Evolutionary conservation across 1,284 basidiomycete genomes (phyloP), one percentile per base, ranked within the genome.

Genomic region (Neolentinus lepideus): DNA sequence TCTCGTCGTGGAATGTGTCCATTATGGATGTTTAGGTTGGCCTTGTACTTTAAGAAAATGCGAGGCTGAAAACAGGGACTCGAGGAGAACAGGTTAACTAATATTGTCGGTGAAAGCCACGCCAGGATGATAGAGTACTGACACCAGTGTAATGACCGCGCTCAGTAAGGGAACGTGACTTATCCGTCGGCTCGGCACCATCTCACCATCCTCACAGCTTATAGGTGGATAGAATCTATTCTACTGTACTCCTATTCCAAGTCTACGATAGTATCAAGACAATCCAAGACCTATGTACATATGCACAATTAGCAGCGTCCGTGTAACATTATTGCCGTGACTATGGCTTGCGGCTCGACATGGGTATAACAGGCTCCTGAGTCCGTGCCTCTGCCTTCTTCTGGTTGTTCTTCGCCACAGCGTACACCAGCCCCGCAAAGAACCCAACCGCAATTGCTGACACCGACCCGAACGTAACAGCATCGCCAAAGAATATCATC

Each of bases 401-500:
- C 72, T 92, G 90, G 66, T 91, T 90, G 69, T 85, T 91, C 75
- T 95, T 95, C 52, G 93, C 93, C 12, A 94, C 78, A 19, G 93
- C 90, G 68, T 95, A 96, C 57, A 95, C 75, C 53, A 94, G 67
- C 10, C 95, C 96, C 22, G 96, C 94, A 61, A 97, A 78, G 73
- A 98, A 98, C 2, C 97, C 97, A 38, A 93, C 81, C 1, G 76
- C 73, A 55, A 99, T 88, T 29, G 95, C 94, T 11, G 88, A 87
- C 48, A 98, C 89, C 25, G 90, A 95, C 36, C 94, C 92, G 59
- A 88, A 70, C 3, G 92, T 96, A 35, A 92, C 88, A 14, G 84
- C 72, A 71, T 99, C 95, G 43, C 92, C 92, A 69, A 97, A 96
- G 76, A 97, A 96, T 58, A 98, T 70, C 89, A 98, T 93, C 12